Percentiles rank a stretch among this genome's conserved stretches.
These are phyloP conservation scores for Smittium culicis DNA, from an alignment of 371 early-diverging fungal genomes.

Conservation along the genomic window DNA sequence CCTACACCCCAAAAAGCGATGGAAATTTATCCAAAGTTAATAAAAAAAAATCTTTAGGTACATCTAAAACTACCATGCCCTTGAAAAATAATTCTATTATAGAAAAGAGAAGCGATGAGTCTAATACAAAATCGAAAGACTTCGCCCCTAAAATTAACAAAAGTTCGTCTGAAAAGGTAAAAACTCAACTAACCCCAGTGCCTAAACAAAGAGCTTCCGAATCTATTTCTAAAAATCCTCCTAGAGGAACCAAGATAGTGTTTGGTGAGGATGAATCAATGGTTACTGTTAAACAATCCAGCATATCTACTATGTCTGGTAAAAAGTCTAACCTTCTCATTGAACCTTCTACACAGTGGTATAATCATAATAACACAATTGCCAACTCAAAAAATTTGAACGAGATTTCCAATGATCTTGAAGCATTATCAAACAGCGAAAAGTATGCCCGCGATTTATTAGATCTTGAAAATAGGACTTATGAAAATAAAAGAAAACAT, in stretches of 20 bases:
- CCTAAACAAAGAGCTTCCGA: neutral
- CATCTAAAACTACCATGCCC: slow-evolving; percentile 1
- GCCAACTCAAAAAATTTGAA: slow-evolving; percentile 11
- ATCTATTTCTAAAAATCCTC: neutral
- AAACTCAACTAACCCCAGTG: neutral
- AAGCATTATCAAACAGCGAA: slow-evolving; percentile 29
- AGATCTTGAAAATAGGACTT: slow-evolving; percentile 50
- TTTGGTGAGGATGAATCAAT: neutral
- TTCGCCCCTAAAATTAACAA: neutral
- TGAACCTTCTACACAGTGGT: slow-evolving; percentile 27
- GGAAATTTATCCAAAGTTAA: slow-evolving; percentile 8
- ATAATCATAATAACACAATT: slow-evolving; percentile 12
- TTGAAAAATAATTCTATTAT: neutral
- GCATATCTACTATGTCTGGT: slow-evolving; percentile 9
- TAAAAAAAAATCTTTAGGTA: slow-evolving; percentile 2
- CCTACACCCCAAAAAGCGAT: neutral
- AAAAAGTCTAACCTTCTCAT: slow-evolving; percentile 18
- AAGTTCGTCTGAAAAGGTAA: neutral
- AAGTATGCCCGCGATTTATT: slow-evolving; percentile 48
- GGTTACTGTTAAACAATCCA: neutral
- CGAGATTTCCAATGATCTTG: slow-evolving; percentile 13
- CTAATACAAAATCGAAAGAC: neutral
- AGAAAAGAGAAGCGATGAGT: slow-evolving; percentile 1
- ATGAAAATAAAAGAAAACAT: slow-evolving; percentile 29
- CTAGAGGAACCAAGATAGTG: neutral